Evolutionary conservation across 306 rosid species (phyloP).

Genomic region (Dalbergia cochinchinensis): DNA sequence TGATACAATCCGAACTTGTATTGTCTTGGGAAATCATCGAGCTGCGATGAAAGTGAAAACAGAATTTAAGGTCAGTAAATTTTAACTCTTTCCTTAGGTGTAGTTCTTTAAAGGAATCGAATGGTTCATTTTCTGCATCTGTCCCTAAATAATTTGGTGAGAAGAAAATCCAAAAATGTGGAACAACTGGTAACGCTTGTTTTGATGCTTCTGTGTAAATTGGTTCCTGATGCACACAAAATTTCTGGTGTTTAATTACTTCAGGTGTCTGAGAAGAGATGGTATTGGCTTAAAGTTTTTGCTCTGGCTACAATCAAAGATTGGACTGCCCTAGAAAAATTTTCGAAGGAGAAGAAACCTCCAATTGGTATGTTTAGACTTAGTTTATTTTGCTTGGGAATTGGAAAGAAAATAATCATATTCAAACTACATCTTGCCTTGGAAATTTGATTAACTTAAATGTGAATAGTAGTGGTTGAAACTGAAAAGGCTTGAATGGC

Average conservation of each 20-base stretch:
- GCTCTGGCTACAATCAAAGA: slow-evolving; percentile 96
- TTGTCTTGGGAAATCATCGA: slow-evolving; percentile 95
- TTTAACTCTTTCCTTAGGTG: slow-evolving; percentile 12
- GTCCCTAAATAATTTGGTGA: slow-evolving; percentile 19
- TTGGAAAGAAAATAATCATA: slow-evolving; percentile 8
- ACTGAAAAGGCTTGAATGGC: slow-evolving; percentile 21
- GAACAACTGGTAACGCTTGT: slow-evolving; percentile 3
- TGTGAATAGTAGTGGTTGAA: slow-evolving; percentile 20
- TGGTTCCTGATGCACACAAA: slow-evolving; percentile 22
- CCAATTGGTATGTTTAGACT: slow-evolving; percentile 73
- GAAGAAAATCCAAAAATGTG: slow-evolving; percentile 5
- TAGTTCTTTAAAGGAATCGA: slow-evolving; percentile 30
- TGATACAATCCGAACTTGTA: slow-evolving; percentile 96
- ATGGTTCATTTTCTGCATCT: slow-evolving; percentile 36
- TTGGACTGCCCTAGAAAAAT: slow-evolving; percentile 89
- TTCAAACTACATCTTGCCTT: slow-evolving; percentile 25
- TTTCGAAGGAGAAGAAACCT: slow-evolving; percentile 93
- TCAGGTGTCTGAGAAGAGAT: slow-evolving; percentile 98
- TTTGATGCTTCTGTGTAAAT: slow-evolving; percentile 23
- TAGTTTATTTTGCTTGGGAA: slow-evolving; percentile 1
- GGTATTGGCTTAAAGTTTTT: slow-evolving; percentile 99
- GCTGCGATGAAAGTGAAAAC: slow-evolving; percentile 92
- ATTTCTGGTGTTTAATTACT: slow-evolving; percentile 37
- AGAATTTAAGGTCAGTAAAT: slow-evolving; percentile 85
- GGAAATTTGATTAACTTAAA: slow-evolving; percentile 20